Evolutionary conservation across 768 basidiomycete genomes (phyloP).

Genomic region (Leccinellum rugosiceps): DNA sequence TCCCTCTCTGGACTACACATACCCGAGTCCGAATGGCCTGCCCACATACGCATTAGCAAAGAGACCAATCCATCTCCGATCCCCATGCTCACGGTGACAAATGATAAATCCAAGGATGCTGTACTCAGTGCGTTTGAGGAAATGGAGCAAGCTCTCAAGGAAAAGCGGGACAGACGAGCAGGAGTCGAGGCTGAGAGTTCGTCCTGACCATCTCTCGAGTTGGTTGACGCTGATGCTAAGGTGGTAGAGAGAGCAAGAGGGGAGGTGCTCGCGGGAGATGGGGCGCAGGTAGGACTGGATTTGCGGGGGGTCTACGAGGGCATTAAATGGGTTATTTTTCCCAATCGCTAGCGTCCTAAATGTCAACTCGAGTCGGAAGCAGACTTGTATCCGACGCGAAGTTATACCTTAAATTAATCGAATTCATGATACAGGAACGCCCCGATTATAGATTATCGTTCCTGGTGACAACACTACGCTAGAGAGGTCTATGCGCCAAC

Average conservation of each 20-base stretch:
- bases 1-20: conserved; percentile 48
- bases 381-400: not conserved
- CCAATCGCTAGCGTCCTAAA: conserved; percentile 34
- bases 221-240: conserved; percentile 9
- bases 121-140: conserved; percentile 69
- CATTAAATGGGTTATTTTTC: conserved; percentile 49
- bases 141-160: conserved; percentile 55
- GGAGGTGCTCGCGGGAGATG: conserved; percentile 16
- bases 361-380: not conserved
- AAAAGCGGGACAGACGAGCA: conserved; percentile 38
- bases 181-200: conserved; percentile 35
- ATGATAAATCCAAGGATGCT: conserved; percentile 27
- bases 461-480: not conserved
- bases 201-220: conserved; percentile 28
- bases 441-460: not conserved
- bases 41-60: conserved; percentile 35
- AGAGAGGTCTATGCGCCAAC: not conserved
- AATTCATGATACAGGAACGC: no score
- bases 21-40: conserved; percentile 66
- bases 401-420: not conserved
- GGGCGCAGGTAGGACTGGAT: conserved; percentile 11
- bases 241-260: conserved; percentile 18
- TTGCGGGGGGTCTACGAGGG: conserved; percentile 40
- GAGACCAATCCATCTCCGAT: not conserved
- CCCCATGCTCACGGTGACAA: not conserved